Conservation (phyloP, 495 filamentous ascomycete species). For the Symbiotaphrina buchneri region DNA sequence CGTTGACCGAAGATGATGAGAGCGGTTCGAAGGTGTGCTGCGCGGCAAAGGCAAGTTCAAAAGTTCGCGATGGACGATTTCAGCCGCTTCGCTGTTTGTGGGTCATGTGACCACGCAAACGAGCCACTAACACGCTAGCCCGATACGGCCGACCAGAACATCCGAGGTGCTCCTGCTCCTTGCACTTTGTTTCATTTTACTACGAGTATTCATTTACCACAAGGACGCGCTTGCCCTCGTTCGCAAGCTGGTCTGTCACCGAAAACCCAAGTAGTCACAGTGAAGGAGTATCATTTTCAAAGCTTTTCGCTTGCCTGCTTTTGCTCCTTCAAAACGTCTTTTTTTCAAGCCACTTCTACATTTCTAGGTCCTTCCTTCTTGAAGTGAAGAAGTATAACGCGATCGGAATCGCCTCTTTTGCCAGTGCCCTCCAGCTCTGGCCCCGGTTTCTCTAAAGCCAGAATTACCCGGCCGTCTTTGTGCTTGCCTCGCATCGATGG, state of each 20-base stretch:
- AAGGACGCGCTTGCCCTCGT: conserved; percentile 3
- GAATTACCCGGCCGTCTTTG: conserved; percentile 30
- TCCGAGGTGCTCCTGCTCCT: too few species aligned
- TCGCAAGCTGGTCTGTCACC: conserved; percentile 4
- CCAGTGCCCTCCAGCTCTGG: conserved; percentile 38
- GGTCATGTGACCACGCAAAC: too few species aligned
- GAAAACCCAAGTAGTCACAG: too few species aligned
- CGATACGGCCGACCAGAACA: too few species aligned
- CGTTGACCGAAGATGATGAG: too few species aligned
- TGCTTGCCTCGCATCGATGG: conserved; percentile 33
- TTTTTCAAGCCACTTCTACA: conserved; percentile 11
- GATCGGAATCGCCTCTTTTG: conserved; percentile 44
- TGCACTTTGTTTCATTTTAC: too few species aligned
- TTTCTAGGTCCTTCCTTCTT: conserved; percentile 27
- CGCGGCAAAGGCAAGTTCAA: too few species aligned
- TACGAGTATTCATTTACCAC: too few species aligned
- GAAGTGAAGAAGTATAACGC: conserved; percentile 51
- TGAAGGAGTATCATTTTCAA: conserved; percentile 7
- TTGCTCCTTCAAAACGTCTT: conserved; percentile 1
- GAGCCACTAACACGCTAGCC: too few species aligned
- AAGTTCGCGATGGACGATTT: too few species aligned
- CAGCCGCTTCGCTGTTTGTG: too few species aligned
- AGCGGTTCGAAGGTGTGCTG: too few species aligned
- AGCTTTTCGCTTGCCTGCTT: conserved; percentile 1
- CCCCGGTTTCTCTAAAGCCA: conserved; percentile 50